phyloP scores from a whole-genome alignment of 129 eudicot genomes.

The Lonicera japonica region DNA sequence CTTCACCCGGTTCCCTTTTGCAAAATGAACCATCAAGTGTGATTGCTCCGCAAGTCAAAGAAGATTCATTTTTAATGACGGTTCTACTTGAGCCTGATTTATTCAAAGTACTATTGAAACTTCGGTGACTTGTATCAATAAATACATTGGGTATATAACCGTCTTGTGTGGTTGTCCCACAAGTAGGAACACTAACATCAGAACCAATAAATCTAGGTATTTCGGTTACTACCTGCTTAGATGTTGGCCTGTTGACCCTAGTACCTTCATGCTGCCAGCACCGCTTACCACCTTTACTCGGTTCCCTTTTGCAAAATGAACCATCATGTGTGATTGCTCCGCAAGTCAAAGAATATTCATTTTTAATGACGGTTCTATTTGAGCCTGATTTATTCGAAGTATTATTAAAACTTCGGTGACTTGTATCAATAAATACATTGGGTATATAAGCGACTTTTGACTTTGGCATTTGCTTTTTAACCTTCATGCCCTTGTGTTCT shows the following conservation, averaged over 20 bases:
- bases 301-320: slow-evolving; percentile 36
- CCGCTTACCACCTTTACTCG: slow-evolving; percentile 28
- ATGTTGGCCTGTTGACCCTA: too few relatives aligned
- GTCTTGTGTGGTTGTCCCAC: too few relatives aligned
- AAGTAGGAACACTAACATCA: not conserved
- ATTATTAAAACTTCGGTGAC: not conserved
- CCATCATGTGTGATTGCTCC: slow-evolving; percentile 24
- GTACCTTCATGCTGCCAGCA: slow-evolving; percentile 51
- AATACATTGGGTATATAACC: slow-evolving; percentile 2
- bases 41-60: slow-evolving; percentile 29
- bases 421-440: not conserved
- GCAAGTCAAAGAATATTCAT: slow-evolving; percentile 25
- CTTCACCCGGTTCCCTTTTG: slow-evolving; percentile 33
- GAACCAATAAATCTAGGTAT: too few relatives aligned
- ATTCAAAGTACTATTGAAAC: not conserved
- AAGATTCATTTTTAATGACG: not conserved
- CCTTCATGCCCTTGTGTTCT: slow-evolving; percentile 27
- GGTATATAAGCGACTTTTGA: not conserved
- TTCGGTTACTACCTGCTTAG: too few relatives aligned
- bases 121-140: not conserved
- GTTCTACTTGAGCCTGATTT: not conserved
- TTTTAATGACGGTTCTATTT: not conserved
- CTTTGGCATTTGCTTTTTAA: slow-evolving; percentile 7
- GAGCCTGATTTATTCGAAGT: not conserved
- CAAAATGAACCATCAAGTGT: slow-evolving; percentile 31